Evolutionary conservation across 805 yeast genomes (phyloP), one percentile per base, ranked within the genome.

Genomic region (Lipomyces lipofer): DNA sequence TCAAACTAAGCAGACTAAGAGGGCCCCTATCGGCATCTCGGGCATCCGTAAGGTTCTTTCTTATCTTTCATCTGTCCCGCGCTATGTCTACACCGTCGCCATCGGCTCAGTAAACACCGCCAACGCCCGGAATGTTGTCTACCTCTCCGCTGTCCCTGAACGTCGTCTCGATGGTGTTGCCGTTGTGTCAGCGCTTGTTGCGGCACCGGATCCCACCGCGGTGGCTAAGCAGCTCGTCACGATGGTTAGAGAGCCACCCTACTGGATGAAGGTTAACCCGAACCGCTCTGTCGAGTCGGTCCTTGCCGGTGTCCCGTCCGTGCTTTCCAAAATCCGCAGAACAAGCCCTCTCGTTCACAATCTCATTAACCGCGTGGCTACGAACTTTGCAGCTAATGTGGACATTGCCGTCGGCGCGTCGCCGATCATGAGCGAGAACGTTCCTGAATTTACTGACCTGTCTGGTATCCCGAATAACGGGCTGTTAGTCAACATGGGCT

Each of bases 301-400:
- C 6, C 35, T 66, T 19, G 47, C 53, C 5, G 45, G 49, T 4
- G 59, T 63, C 2, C 66, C 71, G 4, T 42, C 42, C 15, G 47
- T 68, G 1, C 62, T 74, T 2, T 32, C 51, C 0, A 64, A 65
- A 40, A 71, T 71, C 12, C 50, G 63, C 3, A 7, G 51, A 12
- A 59, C 60, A 0, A 71, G 73, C 4, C 95, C 96, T 0, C 69
- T 90, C 60, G 83, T 88, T 6, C 97, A 91, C 65, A 95, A 90
- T 64, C 84, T 91, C 54, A 90, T 96, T 19, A 90, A 90, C 66
- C 79, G 78, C 52, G 97, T 91, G n/a, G 96, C 87, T 25, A 87
- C 87, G 65, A 86, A 88, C 67, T 82, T 88, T 66, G 85, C 90
- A 54, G 97, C 97, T 4, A 90, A 90, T 65, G 87, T 88, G 5